phyloP scores from a whole-genome alignment of 2,329 filamentous ascomycete genomes.

The Mariannaea sp. region DNA sequence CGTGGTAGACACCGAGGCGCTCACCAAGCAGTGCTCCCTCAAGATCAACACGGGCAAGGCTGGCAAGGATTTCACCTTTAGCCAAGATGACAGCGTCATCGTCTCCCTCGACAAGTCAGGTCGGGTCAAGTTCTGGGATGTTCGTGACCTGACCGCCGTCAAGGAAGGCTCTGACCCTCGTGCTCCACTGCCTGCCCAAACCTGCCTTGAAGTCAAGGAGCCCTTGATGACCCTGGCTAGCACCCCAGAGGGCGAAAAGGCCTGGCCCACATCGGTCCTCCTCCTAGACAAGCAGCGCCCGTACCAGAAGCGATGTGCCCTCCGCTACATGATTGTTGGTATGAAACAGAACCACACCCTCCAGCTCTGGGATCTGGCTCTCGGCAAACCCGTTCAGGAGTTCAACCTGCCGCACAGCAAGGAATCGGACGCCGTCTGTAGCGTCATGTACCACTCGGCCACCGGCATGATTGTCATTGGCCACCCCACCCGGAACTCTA shows the following conservation, averaged over 20 bases:
- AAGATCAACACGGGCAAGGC: slow-evolving; percentile 98
- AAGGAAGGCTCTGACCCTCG: slow-evolving; percentile 57
- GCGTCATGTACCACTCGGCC: slow-evolving; percentile 88
- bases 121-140: slow-evolving; percentile 97
- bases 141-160: slow-evolving; percentile 71
- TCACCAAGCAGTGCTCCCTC: slow-evolving; percentile 82
- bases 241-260: slow-evolving; percentile 86
- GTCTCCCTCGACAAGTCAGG: slow-evolving; percentile 97
- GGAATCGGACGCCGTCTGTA: slow-evolving; percentile 97
- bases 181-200: slow-evolving; percentile 58
- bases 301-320: slow-evolving; percentile 84
- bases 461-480: slow-evolving; percentile 94
- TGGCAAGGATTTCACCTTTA: slow-evolving; percentile 97
- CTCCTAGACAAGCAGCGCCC: slow-evolving; percentile 96
- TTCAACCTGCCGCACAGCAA: slow-evolving; percentile 95
- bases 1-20: slow-evolving; percentile 83
- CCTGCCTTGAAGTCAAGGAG: slow-evolving; percentile 77
- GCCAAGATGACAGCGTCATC: slow-evolving; percentile 92
- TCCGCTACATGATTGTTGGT: slow-evolving; percentile 94
- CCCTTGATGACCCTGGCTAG: slow-evolving; percentile 87
- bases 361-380: slow-evolving; percentile 95
- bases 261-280: slow-evolving; percentile 94
- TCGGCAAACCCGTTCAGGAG: slow-evolving; percentile 95
- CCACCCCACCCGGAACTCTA: slow-evolving; percentile 93
- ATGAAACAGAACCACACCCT: slow-evolving; percentile 99